Evolutionary conservation across 2,329 filamentous ascomycete species (phyloP).

Genomic region (Myriosclerotinia scirpicola): DNA sequence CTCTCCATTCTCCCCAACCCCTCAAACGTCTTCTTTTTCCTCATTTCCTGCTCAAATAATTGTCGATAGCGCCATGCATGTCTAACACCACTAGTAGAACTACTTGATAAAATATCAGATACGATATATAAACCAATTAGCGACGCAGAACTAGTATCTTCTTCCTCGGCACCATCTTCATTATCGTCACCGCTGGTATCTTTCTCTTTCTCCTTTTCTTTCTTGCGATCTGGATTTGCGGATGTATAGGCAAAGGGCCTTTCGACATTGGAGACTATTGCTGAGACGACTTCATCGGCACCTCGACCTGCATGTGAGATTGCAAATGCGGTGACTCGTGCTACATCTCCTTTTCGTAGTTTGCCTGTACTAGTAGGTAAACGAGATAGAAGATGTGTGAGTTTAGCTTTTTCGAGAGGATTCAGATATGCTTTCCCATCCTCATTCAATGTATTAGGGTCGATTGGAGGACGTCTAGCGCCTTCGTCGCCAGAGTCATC

Average conservation of each 20-base stretch:
- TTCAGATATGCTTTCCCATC: conserved; percentile 63
- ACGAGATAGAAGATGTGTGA: conserved; percentile 79
- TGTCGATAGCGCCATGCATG: conserved; percentile 69
- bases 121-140: conserved; percentile 80
- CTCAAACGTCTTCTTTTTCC: conserved; percentile 60
- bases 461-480: conserved; percentile 45
- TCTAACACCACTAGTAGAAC: conserved; percentile 60
- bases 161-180: conserved; percentile 47
- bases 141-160: conserved; percentile 70
- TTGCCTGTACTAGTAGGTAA: conserved; percentile 74
- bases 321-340: conserved; percentile 81
- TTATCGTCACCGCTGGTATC: conserved; percentile 42
- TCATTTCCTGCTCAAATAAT: conserved; percentile 62
- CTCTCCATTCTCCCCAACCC: conserved; percentile 62
- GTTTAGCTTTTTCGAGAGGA: conserved; percentile 78
- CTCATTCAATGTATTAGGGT: conserved; percentile 35
- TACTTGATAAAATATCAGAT: conserved; percentile 66
- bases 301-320: conserved; percentile 83
- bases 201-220: conserved; percentile 41
- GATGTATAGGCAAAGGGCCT: conserved; percentile 72
- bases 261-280: conserved; percentile 80
- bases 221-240: conserved; percentile 60
- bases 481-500: conserved; percentile 63
- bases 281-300: conserved; percentile 86
- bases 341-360: conserved; percentile 81